These are phyloP conservation scores for Rhizophora apiculata DNA, from an alignment of 345 rosid species.

Conservation along the genomic window DNA sequence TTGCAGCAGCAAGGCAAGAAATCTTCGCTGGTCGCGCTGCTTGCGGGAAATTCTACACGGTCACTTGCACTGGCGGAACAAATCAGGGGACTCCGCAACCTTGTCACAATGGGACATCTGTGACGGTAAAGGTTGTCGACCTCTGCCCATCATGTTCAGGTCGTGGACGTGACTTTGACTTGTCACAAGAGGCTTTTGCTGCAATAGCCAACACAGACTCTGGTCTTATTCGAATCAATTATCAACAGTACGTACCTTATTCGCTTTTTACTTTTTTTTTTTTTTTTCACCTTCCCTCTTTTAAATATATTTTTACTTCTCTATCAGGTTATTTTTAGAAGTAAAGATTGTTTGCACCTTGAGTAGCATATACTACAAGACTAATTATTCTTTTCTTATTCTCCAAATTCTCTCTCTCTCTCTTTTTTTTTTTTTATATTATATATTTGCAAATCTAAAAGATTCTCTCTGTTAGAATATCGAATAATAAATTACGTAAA, in stretches of 20 bases:
- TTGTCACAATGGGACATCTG: background rate
- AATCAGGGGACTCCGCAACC: background rate
- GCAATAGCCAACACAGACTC: background rate
- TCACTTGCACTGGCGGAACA: conserved; percentile 1
- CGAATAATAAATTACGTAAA: no score
- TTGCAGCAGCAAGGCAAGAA: conserved; percentile 1
- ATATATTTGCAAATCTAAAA: no score
- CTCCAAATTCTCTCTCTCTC: no score
- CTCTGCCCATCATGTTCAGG: background rate
- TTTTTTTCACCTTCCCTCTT: no score
- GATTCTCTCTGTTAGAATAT: no score
- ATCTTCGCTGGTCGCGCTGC: background rate
- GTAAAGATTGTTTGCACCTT: no score
- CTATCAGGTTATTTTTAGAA: no score
- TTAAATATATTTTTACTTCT: no score
- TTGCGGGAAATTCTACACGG: conserved; percentile 9
- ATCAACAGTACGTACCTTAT: background rate
- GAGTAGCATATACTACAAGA: no score
- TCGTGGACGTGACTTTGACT: background rate
- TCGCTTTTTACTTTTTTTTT: no score
- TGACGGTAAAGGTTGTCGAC: conserved; percentile 7
- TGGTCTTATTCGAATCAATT: background rate
- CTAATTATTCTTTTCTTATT: no score
- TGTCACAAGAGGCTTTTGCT: background rate
- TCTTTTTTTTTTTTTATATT: no score